These are phyloP conservation scores for Terfezia boudieri DNA, from an alignment of 495 filamentous ascomycete genomes.

Conservation along the genomic window DNA sequence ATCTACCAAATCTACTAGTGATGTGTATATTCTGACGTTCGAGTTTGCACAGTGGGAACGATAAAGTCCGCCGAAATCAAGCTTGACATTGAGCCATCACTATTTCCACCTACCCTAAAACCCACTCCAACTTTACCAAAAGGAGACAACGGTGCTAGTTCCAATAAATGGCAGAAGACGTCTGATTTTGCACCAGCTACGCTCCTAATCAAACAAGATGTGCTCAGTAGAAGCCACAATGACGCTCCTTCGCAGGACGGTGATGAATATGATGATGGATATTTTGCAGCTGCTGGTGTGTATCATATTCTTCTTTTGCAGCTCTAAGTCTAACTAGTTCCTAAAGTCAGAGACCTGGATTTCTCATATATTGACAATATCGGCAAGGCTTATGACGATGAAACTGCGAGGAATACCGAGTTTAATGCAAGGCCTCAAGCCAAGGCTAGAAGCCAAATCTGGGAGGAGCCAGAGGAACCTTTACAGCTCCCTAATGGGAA, in stretches of 20 bases:
- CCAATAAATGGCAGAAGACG: neutral
- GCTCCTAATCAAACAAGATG: neutral
- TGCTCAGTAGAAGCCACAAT: slow-evolving; percentile 17
- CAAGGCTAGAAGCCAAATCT: neutral
- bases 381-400: slow-evolving; percentile 10
- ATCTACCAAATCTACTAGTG: neutral
- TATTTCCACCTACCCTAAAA: slow-evolving; percentile 25
- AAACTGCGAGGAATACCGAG: slow-evolving; percentile 1
- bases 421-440: neutral
- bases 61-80: slow-evolving; percentile 36
- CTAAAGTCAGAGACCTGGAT: slow-evolving; percentile 4
- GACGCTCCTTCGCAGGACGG: neutral
- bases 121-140: neutral
- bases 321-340: neutral
- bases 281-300: slow-evolving; percentile 32
- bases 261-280: slow-evolving; percentile 16
- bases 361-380: slow-evolving; percentile 30
- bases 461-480: slow-evolving; percentile 21
- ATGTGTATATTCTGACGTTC: no score
- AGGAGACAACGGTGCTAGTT: neutral
- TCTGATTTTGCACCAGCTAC: neutral
- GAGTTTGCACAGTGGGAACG: slow-evolving; percentile 43
- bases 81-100: slow-evolving; percentile 33
- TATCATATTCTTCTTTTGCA: neutral
- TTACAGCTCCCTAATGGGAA: slow-evolving; percentile 53